Base-by-base conservation (phyloP, 2,329 filamentous ascomycete species). In the Venturia carpophila region DNA sequence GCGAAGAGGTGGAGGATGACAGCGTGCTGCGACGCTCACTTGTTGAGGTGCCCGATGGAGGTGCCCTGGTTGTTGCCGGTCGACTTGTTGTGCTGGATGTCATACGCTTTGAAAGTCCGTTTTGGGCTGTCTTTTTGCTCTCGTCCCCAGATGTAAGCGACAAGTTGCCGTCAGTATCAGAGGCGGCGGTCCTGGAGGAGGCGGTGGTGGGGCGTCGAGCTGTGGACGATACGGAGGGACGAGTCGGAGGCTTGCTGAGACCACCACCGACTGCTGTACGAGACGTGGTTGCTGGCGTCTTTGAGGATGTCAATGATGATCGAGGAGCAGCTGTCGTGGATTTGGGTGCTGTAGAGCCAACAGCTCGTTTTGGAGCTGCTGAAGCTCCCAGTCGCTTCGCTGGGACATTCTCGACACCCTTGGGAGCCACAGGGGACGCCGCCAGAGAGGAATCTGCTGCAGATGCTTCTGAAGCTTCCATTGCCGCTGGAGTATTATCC, bases 91-190 rank as follows among this genome's bases (percentile, higher is more conserved):
- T 21, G 13, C 30, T 42, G 56, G 63, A 21, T 27, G 64, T n/a
- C 56, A 63, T 62, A 39, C 64, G 64, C 45, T 62, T 62, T 39
- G 63, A 64, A 7, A 62, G 56, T n/a, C 56, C 64, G 47, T 65
- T 62, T 21, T 42, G 42, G n/a, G 43, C 41, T 19, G 56, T 63
- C 56, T 47, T 63, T 60, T 62, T 65, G 34, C 39, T 47, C 45
- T 65, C 64, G 24, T 65, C 64, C 15, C 64, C 64, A 45, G 64
- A 65, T 21, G 64, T 65, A 27, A 65, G 58, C 27, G 64, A 64
- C 37, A 42, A 15, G 21, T 60, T 43, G 39, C 39, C 41, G 17
- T 64, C 63, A 10, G 47, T 41, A 45, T 60, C 52, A 34, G 63
- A 64, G 13, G 52, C 42, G 10, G 63, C 58, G 17, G 47, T 37